phyloP scores from a whole-genome alignment of 129 eudicot genomes.

The Pseudognaphalium luteoalbum region DNA sequence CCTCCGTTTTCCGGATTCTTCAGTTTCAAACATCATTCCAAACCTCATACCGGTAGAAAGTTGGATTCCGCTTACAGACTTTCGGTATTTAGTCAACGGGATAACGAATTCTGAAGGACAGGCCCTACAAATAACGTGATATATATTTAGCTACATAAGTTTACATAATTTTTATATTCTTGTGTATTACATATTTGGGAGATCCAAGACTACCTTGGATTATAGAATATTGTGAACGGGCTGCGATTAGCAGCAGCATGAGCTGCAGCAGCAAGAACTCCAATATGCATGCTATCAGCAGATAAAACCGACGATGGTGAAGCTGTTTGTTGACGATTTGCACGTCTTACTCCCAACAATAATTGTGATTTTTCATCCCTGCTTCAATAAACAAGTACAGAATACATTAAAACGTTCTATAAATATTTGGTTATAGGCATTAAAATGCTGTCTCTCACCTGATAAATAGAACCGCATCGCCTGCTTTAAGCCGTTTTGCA shows the following conservation, averaged over 20 bases:
- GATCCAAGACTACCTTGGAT: constrained; percentile 57
- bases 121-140: constrained; percentile 46
- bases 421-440: background rate
- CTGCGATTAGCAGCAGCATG: constrained; percentile 79
- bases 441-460: constrained; percentile 37
- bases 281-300: constrained; percentile 92
- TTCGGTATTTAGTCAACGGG: constrained; percentile 60
- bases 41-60: constrained; percentile 78
- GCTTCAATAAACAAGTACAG: background rate
- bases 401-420: background rate
- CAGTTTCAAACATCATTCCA: constrained; percentile 92
- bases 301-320: constrained; percentile 81
- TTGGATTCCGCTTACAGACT: constrained; percentile 55
- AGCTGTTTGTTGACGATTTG: constrained; percentile 74
- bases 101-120: constrained; percentile 85
- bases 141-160: background rate
- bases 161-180: background rate
- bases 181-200: background rate
- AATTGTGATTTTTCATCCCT: constrained; percentile 82
- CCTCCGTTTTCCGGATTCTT: constrained; percentile 83
- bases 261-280: constrained; percentile 97
- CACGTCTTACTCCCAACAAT: constrained; percentile 78
- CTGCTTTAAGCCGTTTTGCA: constrained; percentile 79
- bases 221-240: constrained; percentile 69
- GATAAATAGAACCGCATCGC: constrained; percentile 81